phyloP scores from a whole-genome alignment of 164 flowering plant genomes.

The Liquidambar formosana region DNA sequence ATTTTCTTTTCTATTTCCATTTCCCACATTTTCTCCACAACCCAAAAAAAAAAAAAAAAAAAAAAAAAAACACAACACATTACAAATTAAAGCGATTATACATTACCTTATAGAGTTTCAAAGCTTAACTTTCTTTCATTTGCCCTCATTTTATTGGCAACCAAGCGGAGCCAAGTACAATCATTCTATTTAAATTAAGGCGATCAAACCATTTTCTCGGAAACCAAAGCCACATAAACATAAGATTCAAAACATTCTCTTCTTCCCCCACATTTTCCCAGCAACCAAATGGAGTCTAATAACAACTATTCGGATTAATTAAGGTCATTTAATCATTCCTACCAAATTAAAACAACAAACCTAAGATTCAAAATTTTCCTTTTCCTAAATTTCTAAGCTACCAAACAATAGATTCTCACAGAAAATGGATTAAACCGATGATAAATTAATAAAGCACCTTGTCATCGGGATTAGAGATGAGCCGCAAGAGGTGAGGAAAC shows the following conservation, averaged over 20 bases:
- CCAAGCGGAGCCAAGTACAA: too few species aligned
- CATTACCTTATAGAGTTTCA: too few species aligned
- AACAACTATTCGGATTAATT: background rate
- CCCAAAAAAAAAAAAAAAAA: too few species aligned
- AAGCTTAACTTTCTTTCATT: too few species aligned
- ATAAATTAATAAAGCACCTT: conserved; percentile 49
- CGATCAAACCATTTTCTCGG: too few species aligned
- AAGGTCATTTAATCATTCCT: background rate
- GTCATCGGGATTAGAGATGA: conserved; percentile 52
- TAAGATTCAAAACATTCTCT: background rate
- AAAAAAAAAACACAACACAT: too few species aligned
- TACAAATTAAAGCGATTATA: too few species aligned
- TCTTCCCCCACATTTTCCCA: background rate
- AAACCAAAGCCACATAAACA: too few species aligned
- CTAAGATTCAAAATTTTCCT: background rate
- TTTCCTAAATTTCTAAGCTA: background rate
- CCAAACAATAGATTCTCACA: background rate
- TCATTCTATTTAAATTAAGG: too few species aligned
- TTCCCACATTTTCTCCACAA: too few species aligned
- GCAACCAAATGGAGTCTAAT: conserved; percentile 1
- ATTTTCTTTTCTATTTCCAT: too few species aligned
- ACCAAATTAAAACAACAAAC: background rate
- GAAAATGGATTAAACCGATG: background rate
- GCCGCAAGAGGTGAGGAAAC: conserved; percentile 50
- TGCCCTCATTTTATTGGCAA: too few species aligned